Evolutionary conservation across 352 stramenopile genomes (phyloP), one percentile per base, ranked within the genome.

Genomic region (Globisporangium sylvaticum): DNA sequence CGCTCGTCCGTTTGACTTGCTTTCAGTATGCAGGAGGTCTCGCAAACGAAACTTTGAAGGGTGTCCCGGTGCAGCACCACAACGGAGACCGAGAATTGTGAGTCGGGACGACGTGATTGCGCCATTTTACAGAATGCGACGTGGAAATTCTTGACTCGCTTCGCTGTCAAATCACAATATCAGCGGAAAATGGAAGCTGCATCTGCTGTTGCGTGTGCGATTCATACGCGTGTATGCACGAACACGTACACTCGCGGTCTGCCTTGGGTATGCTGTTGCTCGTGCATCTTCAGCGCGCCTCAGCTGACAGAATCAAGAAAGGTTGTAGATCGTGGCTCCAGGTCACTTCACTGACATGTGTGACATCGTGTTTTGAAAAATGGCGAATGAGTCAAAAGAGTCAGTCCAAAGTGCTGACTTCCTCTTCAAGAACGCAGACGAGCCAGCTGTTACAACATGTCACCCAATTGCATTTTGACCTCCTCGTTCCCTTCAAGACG

Each of bases 1-100:
- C 22, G 52, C 24, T 2, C 52, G 14, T 58, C 52, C 52, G 24
- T 58, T 58, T 58, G 25, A 34, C 52, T 58, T 58, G 55, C 32
- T 61, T 48, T 48, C 27, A 46, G 20, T 61, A 61, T 20, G 55
- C 4, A 9, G 8, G 12, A 31, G 27, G 25, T 58, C 29, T 56
- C 14, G 22, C 20, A 55, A 29, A 27, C n/a, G 15, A 27, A 50
- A 50, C 18, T 20, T 32, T 29, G 22, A 29, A 20, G 5, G 4
- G 4, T 32, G 50, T 32, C 50, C 50, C n/a, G 50, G 24, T 20
- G 50, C 50, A 31, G 22, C 50, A 20, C 50, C 25, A n/a, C n/a
- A n/a, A 50, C 18, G 7, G 15, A 4, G 37, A 20, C 37, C 12
- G 6, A 50, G 5, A 22, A 50, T 8, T 57, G 52, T 32, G 52